Evolutionary conservation across 2,329 filamentous ascomycete species (phyloP).

Genomic region (Verticillium tricorpus): DNA sequence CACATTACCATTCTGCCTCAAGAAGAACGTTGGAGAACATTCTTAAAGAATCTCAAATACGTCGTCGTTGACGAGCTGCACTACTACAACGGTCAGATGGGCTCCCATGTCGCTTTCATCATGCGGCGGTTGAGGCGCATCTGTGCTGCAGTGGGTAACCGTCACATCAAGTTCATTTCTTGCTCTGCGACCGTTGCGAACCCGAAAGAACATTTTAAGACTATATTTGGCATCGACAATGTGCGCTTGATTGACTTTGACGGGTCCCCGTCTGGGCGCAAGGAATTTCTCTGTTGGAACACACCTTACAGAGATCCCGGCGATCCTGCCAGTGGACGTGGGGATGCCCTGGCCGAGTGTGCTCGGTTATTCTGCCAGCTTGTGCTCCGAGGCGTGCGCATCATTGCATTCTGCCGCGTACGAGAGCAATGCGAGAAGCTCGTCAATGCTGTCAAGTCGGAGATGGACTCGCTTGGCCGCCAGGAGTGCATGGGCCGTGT

Average conservation of each 20-base stretch:
- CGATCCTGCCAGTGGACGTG: slow-evolving; percentile 82
- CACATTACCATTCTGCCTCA: slow-evolving; percentile 91
- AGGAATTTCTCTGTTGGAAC: slow-evolving; percentile 98
- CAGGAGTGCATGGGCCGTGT: slow-evolving; percentile 73
- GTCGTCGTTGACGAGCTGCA: slow-evolving; percentile 92
- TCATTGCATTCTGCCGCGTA: slow-evolving; percentile 89
- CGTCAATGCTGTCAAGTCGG: slow-evolving; percentile 71
- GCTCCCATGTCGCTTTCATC: slow-evolving; percentile 89
- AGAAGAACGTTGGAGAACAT: slow-evolving; percentile 83
- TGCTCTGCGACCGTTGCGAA: slow-evolving; percentile 97
- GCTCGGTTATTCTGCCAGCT: slow-evolving; percentile 87
- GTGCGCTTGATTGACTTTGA: slow-evolving; percentile 84
- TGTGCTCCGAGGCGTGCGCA: slow-evolving; percentile 79
- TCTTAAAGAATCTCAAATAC: slow-evolving; percentile 82
- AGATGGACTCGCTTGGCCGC: slow-evolving; percentile 69
- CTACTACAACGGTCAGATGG: slow-evolving; percentile 93
- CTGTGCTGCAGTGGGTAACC: slow-evolving; percentile 86
- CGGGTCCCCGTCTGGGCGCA: slow-evolving; percentile 85
- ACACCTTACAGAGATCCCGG: slow-evolving; percentile 87
- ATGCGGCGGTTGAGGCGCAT: slow-evolving; percentile 86
- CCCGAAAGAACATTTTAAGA: slow-evolving; percentile 84
- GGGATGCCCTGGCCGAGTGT: slow-evolving; percentile 78
- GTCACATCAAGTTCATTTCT: slow-evolving; percentile 81
- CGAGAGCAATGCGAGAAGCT: slow-evolving; percentile 85
- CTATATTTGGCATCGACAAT: slow-evolving; percentile 84